Base-by-base conservation (phyloP, 1,284 basidiomycete genomes). In the Wallemia ichthyophaga region DNA sequence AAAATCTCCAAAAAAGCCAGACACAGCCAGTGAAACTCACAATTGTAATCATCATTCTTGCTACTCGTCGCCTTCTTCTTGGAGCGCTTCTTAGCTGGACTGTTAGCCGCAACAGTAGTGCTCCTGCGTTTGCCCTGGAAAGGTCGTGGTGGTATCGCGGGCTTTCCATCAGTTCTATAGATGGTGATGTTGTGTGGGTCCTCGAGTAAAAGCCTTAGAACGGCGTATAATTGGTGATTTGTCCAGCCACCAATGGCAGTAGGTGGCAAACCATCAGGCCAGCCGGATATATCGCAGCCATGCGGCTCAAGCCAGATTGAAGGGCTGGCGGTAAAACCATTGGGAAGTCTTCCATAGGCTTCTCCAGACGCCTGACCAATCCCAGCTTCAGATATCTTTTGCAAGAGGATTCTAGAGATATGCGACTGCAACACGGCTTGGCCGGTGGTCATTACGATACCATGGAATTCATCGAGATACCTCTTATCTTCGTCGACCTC, bases 281-380 rank as follows among this genome's bases (percentile, higher is more conserved):
- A 48, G n/a, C 37, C 37, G n/a, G 37, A 48, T 48, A 48, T 48
- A 48, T 48, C 37, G 37, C 37, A 48, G n/a, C 37, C 37, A 48
- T 48, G 37, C 3, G 37, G 37, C n/a, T 48, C 37, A 17, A 48
- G 37, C 37, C 37, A 48, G n/a, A 5, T 48, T 3, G 37, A 48
- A 3, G 37, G 37, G n/a, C n/a, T 48, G 9, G 37, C 37, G 11
- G 37, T 48, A 19, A 48, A 48, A 21, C 37, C 37, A 21, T 48
- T 48, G n/a, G 37, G 37, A 5, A 48, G n/a, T 48, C 37, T 48
- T 11, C 37, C 37, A 21, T 48, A 48, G 5, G 37, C 37, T 21
- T 48, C 37, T 17, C 37, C 37, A 5, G 37, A 48, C 5, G 37
- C 37, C n/a, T 48, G 37, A 17, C 37, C 37, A 48, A 48, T 48